Evolutionary conservation across 306 rosid species (phyloP).

Genomic region (Pachyrhizus erosus): DNA sequence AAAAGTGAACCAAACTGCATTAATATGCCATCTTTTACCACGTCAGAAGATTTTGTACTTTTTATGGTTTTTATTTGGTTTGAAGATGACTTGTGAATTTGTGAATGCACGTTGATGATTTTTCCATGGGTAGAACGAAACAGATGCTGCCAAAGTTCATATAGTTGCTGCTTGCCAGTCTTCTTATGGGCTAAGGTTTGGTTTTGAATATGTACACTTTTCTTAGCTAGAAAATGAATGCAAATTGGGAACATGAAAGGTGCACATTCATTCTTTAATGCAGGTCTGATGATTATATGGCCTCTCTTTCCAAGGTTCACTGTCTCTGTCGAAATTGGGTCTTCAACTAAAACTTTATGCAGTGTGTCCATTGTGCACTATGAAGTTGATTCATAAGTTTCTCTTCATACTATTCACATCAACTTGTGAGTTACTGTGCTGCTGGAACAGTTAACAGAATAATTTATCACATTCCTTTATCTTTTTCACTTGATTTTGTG

Average conservation of each 20-base stretch:
- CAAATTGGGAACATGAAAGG: conserved; percentile 38
- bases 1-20: conserved; percentile 22
- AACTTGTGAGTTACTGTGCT: neutral
- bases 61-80: neutral
- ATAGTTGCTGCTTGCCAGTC: conserved; percentile 77
- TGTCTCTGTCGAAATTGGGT: conserved; percentile 80
- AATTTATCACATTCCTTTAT: neutral
- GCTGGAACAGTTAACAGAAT: conserved; percentile 16
- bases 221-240: neutral
- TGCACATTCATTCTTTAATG: conserved; percentile 33
- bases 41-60: neutral
- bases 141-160: conserved; percentile 69
- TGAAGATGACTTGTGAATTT: conserved; percentile 12
- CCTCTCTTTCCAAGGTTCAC: conserved; percentile 87
- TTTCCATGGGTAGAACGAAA: conserved; percentile 54
- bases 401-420: neutral
- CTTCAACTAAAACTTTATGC: conserved; percentile 35
- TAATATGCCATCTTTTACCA: neutral
- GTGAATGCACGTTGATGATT: conserved; percentile 12
- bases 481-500: conserved; percentile 7
- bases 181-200: conserved; percentile 84
- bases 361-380: neutral
- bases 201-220: conserved; percentile 18
- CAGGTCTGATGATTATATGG: conserved; percentile 96
- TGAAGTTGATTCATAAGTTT: conserved; percentile 19